Evolutionary conservation across 331 rosid species (phyloP).

Genomic region (Malus hybrid): DNA sequence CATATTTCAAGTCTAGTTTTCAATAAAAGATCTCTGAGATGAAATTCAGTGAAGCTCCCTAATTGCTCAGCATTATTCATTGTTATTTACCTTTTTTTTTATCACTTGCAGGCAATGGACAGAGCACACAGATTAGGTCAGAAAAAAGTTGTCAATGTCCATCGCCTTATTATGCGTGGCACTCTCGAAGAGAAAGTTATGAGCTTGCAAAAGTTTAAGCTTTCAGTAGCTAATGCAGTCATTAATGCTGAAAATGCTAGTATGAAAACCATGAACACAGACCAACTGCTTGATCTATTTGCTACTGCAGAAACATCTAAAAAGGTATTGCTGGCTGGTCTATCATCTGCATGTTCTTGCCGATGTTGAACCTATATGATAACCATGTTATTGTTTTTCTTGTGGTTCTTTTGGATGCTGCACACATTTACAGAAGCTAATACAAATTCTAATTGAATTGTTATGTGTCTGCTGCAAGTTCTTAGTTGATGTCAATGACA

Average conservation of each 20-base stretch:
- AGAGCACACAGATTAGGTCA: slow-evolving; percentile 98
- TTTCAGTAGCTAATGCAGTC: slow-evolving; percentile 91
- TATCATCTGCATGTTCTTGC: not conserved
- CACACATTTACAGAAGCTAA: not conserved
- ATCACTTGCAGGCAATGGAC: slow-evolving; percentile 81
- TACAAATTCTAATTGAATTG: not conserved
- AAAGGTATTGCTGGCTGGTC: slow-evolving; percentile 43
- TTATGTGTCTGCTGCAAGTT: not conserved
- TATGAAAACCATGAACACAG: slow-evolving; percentile 98
- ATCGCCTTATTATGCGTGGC: slow-evolving; percentile 97
- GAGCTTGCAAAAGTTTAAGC: slow-evolving; percentile 87
- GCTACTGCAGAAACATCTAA: slow-evolving; percentile 67
- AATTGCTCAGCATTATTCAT: not conserved
- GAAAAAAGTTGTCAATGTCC: slow-evolving; percentile 88
- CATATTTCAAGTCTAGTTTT: not conserved
- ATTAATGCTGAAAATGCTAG: slow-evolving; percentile 93
- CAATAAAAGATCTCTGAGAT: not conserved
- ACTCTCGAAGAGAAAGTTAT: slow-evolving; percentile 96
- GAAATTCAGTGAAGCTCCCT: not conserved
- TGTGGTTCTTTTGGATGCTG: not conserved
- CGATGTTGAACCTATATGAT: too few species aligned
- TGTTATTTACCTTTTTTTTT: not conserved
- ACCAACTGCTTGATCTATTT: slow-evolving; percentile 93
- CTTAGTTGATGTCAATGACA: not conserved
- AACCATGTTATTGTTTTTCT: too few species aligned